Conservation (phyloP, 2,329 filamentous ascomycete species). For the Xylariaceae sp. region DNA sequence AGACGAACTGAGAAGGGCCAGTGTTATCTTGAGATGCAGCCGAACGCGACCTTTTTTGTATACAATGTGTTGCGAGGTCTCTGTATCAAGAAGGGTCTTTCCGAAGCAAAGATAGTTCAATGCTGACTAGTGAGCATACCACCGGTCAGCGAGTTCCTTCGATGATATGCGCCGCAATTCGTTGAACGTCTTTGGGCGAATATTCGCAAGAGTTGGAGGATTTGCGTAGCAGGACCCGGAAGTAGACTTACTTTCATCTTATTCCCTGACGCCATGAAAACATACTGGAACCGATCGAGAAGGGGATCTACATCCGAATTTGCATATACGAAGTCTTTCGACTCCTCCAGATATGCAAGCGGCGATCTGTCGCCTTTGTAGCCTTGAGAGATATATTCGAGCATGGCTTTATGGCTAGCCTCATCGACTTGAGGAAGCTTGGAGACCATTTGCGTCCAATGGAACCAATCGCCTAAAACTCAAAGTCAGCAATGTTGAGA, state of each 20-base stretch:
- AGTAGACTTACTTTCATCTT: neutral
- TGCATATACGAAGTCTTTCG: neutral
- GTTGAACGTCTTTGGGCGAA: neutral
- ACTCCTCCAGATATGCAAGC: neutral
- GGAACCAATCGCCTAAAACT: neutral
- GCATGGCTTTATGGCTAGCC: neutral
- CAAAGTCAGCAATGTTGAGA: neutral
- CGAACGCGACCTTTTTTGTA: neutral
- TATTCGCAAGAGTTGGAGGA: neutral
- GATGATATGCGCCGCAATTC: neutral
- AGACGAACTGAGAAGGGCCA: neutral
- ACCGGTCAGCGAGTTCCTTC: neutral
- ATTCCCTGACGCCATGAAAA: neutral
- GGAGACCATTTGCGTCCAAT: neutral
- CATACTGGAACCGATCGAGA: neutral
- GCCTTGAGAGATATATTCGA: neutral
- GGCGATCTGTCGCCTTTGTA: neutral
- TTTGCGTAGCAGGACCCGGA: neutral
- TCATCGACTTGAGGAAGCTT: neutral
- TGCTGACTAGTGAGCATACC: neutral
- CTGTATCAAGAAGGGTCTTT: neutral
- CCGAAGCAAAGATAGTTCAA: no score
- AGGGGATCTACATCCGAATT: neutral
- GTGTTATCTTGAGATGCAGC: neutral
- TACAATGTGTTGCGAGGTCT: neutral